Base-by-base conservation (phyloP, 163 green algal genomes). In the Coccomyxa subellipsoidea region DNA sequence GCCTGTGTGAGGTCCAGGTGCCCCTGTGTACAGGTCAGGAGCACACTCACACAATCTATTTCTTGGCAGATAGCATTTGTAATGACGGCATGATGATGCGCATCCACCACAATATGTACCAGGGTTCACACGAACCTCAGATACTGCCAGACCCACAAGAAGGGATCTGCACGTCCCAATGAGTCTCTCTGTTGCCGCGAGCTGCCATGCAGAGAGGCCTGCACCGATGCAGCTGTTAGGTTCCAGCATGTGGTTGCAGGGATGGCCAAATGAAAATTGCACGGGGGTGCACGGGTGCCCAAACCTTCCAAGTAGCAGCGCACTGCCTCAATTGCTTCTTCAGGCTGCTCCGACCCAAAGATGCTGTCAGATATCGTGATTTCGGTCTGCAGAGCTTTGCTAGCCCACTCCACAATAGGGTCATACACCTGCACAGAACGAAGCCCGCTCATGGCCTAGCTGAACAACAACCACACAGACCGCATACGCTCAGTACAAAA, bases 331-430 rank as follows among this genome's bases (percentile, higher is more conserved):
- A 85, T 39, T 3, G 87, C 80, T 8, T 83, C 81, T 39, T 81
- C 47, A 3, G 81, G 27, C 38, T 96, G 88, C 10, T 87, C 4
- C 9, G 88, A 82, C 4, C 88, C 91, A 83, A 96, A 91, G 76
- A 96, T 96, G 89, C 59, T 90, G 75, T 92, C 81, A 0, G 84
- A 90, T n/a, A 87, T 39, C 25, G 84, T 35, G n/a, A 98, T 83
- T 9, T 77, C 35, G 38, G 90, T 91, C 40, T 91, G 90, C 69
- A 96, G 54, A 18, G 90, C 38, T 0, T 89, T 32, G 15, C 72
- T 36, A 9, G 90, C 88, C 90, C 91, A 95, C 5, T 83, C 25
- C 21, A 97, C 73, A 31, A 98, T 80, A 9, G 95, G 95, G n/a
- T 93, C 84, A 69, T 93, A 94, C 12, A 92, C 38, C 86, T 94